These are phyloP conservation scores for Thermothelomyces thermophilus DNA, from an alignment of 2,329 filamentous ascomycete genomes.

Conservation along the genomic window DNA sequence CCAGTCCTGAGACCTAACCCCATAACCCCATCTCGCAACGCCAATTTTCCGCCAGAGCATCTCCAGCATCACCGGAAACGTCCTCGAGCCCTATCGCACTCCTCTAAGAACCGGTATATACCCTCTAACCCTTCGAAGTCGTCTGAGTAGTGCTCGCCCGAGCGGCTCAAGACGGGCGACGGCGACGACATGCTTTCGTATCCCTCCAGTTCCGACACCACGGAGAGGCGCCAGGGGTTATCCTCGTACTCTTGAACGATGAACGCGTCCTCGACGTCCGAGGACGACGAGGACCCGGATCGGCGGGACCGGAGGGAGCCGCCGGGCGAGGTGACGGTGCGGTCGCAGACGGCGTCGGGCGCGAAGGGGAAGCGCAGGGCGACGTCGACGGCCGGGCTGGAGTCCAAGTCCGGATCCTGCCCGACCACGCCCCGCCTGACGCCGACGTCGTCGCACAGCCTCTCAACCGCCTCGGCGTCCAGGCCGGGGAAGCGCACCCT, in stretches of 20 bases:
- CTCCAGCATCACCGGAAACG: slow-evolving; percentile 10
- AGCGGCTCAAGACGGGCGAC: slow-evolving; percentile 35
- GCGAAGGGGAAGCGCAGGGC: slow-evolving; percentile 84
- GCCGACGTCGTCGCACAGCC: slow-evolving; percentile 80
- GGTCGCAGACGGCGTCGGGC: slow-evolving; percentile 40
- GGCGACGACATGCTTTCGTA: slow-evolving; percentile 49
- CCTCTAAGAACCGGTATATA: slow-evolving; percentile 52
- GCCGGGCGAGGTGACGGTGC: slow-evolving; percentile 40
- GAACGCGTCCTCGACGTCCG: slow-evolving; percentile 36
- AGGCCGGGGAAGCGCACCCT: slow-evolving; percentile 88
- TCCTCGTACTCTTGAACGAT: slow-evolving; percentile 36
- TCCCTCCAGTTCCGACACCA: slow-evolving; percentile 34
- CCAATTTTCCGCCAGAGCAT: not conserved
- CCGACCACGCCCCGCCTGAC: slow-evolving; percentile 70
- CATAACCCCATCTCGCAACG: not conserved
- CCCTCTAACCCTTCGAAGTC: slow-evolving; percentile 51
- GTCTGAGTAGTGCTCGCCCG: slow-evolving; percentile 39
- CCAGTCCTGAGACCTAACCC: not conserved
- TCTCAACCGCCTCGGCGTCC: slow-evolving; percentile 73
- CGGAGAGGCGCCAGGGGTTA: slow-evolving; percentile 40
- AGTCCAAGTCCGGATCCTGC: slow-evolving; percentile 70
- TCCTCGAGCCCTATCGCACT: slow-evolving; percentile 41
- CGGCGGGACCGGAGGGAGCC: slow-evolving; percentile 39
- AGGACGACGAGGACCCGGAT: slow-evolving; percentile 32
- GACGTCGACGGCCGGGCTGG: slow-evolving; percentile 59